phyloP scores from a whole-genome alignment of 2,329 filamentous ascomycete genomes.

The Trichoderma breve region DNA sequence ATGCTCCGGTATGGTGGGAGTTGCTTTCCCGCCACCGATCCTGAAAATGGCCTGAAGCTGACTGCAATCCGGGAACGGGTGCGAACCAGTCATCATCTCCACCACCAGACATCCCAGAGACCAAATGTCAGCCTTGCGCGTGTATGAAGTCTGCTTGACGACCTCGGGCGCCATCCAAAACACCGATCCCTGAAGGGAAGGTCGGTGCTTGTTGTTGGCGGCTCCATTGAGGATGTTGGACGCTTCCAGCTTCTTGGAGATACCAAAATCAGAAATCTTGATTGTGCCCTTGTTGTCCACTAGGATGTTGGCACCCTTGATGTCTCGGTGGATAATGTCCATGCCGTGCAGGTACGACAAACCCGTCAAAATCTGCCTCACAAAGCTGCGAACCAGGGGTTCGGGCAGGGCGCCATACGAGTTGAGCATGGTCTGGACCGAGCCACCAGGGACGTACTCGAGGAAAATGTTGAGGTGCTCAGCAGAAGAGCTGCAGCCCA shows the following conservation, averaged over 20 bases:
- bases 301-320: conserved; percentile 98
- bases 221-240: conserved; percentile 74
- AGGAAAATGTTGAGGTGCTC: conserved; percentile 98
- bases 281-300: conserved; percentile 99
- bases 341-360: conserved; percentile 89
- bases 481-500: conserved; percentile 88
- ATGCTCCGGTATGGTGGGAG: conserved; percentile 82
- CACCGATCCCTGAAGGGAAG: conserved; percentile 91
- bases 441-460: conserved; percentile 96
- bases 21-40: conserved; percentile 84
- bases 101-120: conserved; percentile 94
- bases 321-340: conserved; percentile 97
- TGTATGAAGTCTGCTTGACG: conserved; percentile 96
- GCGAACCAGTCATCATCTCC: conserved; percentile 97
- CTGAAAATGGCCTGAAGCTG: conserved; percentile 99
- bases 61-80: conserved; percentile 95
- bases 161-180: conserved; percentile 99
- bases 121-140: conserved; percentile 98
- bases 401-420: conserved; percentile 95
- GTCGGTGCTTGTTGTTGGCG: conserved; percentile 65
- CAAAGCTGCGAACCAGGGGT: conserved; percentile 91
- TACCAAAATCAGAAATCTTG: conserved; percentile 99
- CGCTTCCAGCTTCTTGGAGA: conserved; percentile 95
- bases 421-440: conserved; percentile 97
- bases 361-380: conserved; percentile 89